Evolutionary conservation across 495 filamentous ascomycete species (phyloP), one percentile per base, ranked within the genome.

Genomic region (Saxophila tyrrhenica): DNA sequence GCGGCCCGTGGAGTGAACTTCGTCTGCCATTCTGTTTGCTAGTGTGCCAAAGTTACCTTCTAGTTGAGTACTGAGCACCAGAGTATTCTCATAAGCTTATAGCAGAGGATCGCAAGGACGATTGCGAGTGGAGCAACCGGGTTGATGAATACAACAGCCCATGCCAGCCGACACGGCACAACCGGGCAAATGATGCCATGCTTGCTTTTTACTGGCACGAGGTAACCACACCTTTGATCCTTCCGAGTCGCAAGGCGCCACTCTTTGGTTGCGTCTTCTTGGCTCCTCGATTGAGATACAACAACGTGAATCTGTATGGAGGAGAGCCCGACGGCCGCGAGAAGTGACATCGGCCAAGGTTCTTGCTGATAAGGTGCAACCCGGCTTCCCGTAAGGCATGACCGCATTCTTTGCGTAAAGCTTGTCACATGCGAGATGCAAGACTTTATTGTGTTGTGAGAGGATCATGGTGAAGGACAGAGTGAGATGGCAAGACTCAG

Each of bases 1-100:
- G 44, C 67, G 65, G 48, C 69, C 69, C 23, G 69, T 71, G 2
- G 69, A 69, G 49, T 62, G 57, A 48, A 64, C 44, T n/a, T 51
- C 8, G 41, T 44, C 41, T n/a, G 50, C 41, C 47, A 25, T 39
- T 56, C 22, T 7, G 15, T 45, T 22, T 17, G 42, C 7, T 52
- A 42, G 21, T 11, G 11, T 13, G 11, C 11, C 35, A 17, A n/a
- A 23, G 15, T 20, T 13, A 8, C n/a, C 43, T 24, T 15, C 10
- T 43, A 10, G 20, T 10, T 17, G 39, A 52, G 20, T 15, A 29
- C 5, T 20, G 2, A 16, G 16, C 39, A 19, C 13, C 20, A 45
- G 44, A 9, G 44, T n/a, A n/a, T n/a, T n/a, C n/a, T n/a, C n/a
- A n/a, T n/a, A n/a, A n/a, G n/a, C n/a, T n/a, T n/a, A n/a, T n/a